A percentile compares a stretch with the other conserved stretches of the same genome.
phyloP scores from a whole-genome alignment of 768 basidiomycete species.

The Mycena epipterygia region DNA sequence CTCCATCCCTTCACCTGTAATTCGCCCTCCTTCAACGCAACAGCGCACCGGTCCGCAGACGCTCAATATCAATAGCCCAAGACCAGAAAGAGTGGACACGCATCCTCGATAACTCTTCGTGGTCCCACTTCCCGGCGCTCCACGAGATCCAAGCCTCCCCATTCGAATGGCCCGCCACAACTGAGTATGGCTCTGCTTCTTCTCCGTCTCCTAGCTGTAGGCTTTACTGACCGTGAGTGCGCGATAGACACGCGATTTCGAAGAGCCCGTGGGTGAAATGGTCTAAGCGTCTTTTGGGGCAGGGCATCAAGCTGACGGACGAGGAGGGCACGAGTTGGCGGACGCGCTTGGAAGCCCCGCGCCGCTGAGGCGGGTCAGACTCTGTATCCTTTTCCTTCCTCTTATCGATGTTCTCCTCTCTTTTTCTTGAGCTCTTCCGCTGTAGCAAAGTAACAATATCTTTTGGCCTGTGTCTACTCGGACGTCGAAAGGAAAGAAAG shows the following conservation, averaged over 20 bases:
- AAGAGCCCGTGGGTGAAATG: background rate
- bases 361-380: too few relatives aligned
- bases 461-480: too few relatives aligned
- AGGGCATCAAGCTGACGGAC: background rate
- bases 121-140: background rate
- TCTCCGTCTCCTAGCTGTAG: too few relatives aligned
- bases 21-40: background rate
- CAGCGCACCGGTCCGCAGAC: background rate
- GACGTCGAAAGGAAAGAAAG: too few relatives aligned
- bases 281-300: background rate
- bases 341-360: background rate
- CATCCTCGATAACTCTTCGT: background rate
- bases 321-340: background rate
- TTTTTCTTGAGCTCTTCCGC: too few relatives aligned
- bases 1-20: background rate
- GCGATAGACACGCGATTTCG: background rate
- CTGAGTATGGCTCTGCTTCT: background rate
- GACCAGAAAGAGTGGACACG: background rate
- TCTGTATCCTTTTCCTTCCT: too few relatives aligned
- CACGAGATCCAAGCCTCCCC: background rate
- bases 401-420: too few relatives aligned
- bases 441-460: too few relatives aligned
- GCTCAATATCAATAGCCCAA: background rate
- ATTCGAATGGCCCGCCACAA: background rate
- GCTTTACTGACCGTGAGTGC: background rate